These are phyloP conservation scores for Solanum appendiculatum DNA, from an alignment of 257 asterid genomes.

Conservation along the genomic window DNA sequence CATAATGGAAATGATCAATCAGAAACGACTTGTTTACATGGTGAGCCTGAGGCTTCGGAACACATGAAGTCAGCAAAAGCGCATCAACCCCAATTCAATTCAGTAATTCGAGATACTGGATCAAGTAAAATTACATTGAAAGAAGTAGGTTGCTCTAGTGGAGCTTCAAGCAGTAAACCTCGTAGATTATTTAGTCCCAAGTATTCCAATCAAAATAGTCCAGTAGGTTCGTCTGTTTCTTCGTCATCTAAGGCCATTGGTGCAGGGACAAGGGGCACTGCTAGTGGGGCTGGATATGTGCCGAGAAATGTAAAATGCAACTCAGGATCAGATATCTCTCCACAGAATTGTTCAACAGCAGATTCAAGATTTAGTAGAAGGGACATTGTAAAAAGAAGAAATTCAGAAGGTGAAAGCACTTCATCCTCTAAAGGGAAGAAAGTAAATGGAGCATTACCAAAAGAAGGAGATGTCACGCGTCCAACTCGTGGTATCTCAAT, in stretches of 20 bases:
- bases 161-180: slow-evolving; percentile 14
- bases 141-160: slow-evolving; percentile 28
- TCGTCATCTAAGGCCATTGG: slow-evolving; percentile 14
- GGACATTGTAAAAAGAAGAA: slow-evolving; percentile 25
- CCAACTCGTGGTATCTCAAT: slow-evolving; percentile 33
- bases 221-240: slow-evolving; percentile 1
- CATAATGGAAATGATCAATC: slow-evolving; percentile 19
- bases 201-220: neutral
- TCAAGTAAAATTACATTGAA: slow-evolving; percentile 13
- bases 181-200: neutral
- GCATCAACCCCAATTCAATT: neutral
- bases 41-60: slow-evolving; percentile 14
- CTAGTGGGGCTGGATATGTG: slow-evolving; percentile 21
- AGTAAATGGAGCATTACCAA: neutral
- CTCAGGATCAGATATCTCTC: slow-evolving; percentile 31
- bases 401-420: slow-evolving; percentile 46
- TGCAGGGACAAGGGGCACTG: slow-evolving; percentile 10
- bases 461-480: slow-evolving; percentile 8
- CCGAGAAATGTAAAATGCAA: slow-evolving; percentile 35
- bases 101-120: slow-evolving; percentile 1
- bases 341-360: slow-evolving; percentile 6
- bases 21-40: slow-evolving; percentile 19
- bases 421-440: slow-evolving; percentile 30
- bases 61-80: slow-evolving; percentile 2
- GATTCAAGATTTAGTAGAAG: slow-evolving; percentile 23